A percentile compares a stretch with the other conserved stretches of the same genome.
Evolutionary conservation across 2,329 filamentous ascomycete genomes (phyloP).

Genomic region (Tolypocladium ophioglossoides): DNA sequence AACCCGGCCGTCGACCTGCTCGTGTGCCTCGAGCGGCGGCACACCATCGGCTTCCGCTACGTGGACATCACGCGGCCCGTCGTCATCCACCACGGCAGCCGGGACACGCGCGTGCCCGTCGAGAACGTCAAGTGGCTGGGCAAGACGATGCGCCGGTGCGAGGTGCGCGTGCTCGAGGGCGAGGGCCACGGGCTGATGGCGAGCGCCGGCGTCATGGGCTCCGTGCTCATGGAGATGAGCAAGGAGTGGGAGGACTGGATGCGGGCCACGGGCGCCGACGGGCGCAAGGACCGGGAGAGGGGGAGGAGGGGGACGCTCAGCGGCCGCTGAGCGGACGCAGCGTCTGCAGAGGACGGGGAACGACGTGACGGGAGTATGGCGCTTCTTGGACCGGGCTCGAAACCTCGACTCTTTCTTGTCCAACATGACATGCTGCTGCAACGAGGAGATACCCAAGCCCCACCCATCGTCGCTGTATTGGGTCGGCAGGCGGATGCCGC

Average conservation of each 20-base stretch:
- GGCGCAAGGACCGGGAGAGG: constrained; percentile 21
- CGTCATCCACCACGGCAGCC: constrained; percentile 86
- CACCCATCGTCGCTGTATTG: neutral
- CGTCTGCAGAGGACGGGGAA: neutral
- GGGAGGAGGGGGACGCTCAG: constrained; percentile 16
- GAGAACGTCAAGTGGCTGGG: constrained; percentile 94
- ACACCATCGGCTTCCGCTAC: constrained; percentile 91
- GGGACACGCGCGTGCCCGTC: constrained; percentile 83
- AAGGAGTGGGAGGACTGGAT: constrained; percentile 90
- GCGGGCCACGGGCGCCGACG: constrained; percentile 40
- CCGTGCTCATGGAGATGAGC: constrained; percentile 88
- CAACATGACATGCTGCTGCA: too few relatives aligned
- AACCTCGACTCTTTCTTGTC: too few relatives aligned
- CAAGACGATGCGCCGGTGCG: constrained; percentile 85
- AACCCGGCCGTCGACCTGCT: constrained; percentile 91
- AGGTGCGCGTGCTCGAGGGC: constrained; percentile 79
- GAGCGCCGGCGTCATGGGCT: constrained; percentile 83
- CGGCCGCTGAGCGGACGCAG: constrained; percentile 4
- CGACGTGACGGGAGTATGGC: neutral
- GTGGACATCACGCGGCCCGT: constrained; percentile 88
- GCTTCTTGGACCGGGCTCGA: too few relatives aligned
- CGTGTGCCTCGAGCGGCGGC: constrained; percentile 81
- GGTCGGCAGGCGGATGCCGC: neutral
- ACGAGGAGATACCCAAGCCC: neutral
- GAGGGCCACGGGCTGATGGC: constrained; percentile 97